Base-by-base conservation (phyloP, 2,329 filamentous ascomycete genomes). In the Penicillium thymicola region DNA sequence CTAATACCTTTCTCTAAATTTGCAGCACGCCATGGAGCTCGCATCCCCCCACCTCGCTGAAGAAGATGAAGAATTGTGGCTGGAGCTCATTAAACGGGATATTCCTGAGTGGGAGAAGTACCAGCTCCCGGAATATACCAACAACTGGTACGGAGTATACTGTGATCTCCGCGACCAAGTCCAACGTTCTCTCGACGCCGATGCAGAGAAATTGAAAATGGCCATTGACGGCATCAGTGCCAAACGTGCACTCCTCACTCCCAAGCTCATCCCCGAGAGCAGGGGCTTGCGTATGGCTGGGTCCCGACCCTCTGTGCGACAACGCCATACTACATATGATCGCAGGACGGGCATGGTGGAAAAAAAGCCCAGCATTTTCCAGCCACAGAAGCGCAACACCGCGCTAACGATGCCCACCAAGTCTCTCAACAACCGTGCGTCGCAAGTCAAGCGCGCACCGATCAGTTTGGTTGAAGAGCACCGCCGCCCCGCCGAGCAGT, bases 61-160 rank as follows among this genome's bases (percentile, higher is more conserved):
- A 37, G 80, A 89, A 54, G 86, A 86, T 38, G 81, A 78, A 21
- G 88, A 92, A 65, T 78, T 93, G 59, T 97, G 93, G 93, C 75
- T 85, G 41, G 82, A 84, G 28, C 83, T 97, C 67, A 94, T 97
- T 72, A 82, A 84, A 50, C 84, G 86, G 46, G 86, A 96, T 66
- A 89, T 96, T 59, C 85, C 86, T 2, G 77, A 84, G 54, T 87
- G 85, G 72, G 79, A 86, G 41, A 85, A 88, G 68, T 82, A 84
- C 27, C 83, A 86, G 63, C 78, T 84, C 25, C 89, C 89, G 0
- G 80, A 81, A 54, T 82, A 90, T 60, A 84, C 87, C 0, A 78
- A 79, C 36, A 85, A 85, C 58, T 97, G 92, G 92, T 85, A 87
- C 70, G 85, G 88, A 54, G 81, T 95, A 14, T 97, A 95, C 76